Evolutionary conservation across 1,284 basidiomycete species (phyloP).

Genomic region (Apiotrichum brassicae): DNA sequence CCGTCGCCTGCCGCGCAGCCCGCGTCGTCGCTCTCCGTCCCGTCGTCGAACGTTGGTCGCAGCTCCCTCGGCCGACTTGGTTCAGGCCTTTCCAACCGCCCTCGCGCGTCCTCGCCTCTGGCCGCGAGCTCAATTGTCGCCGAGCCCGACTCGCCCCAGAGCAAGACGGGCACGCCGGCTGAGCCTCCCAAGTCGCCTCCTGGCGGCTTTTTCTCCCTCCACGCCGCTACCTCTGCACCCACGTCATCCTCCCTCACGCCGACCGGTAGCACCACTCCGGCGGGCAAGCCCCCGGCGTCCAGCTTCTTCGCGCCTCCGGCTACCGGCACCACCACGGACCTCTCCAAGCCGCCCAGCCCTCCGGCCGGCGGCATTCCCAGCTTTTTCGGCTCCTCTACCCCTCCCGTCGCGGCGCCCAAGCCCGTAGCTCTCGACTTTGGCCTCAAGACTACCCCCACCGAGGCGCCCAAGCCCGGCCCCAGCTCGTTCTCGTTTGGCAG

Average conservation of each 20-base stretch:
- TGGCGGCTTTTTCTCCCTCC: conserved; percentile 21
- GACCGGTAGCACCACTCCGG: conserved; percentile 20
- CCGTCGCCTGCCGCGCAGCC: conserved; percentile 8
- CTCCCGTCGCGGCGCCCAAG: conserved; percentile 15
- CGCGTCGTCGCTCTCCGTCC: conserved; percentile 12
- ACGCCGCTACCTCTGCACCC: conserved; percentile 7
- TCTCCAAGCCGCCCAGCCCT: conserved; percentile 23
- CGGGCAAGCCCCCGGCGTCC: conserved; percentile 21
- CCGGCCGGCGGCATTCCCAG: conserved; percentile 11
- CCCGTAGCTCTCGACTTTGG: conserved; percentile 27
- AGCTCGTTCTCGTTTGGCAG: conserved; percentile 22
- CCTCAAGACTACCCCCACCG: conserved; percentile 14
- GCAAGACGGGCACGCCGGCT: conserved; percentile 4
- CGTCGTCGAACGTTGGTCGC: conserved; percentile 19
- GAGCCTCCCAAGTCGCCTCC: conserved; percentile 10
- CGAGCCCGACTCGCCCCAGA: conserved; percentile 35
- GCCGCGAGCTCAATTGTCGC: conserved; percentile 34
- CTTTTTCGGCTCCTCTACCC: conserved; percentile 13
- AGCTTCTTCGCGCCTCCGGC: conserved; percentile 23
- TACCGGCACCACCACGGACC: conserved; percentile 15
- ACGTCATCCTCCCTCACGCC: conserved; percentile 21
- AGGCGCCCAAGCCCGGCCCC: conserved; percentile 12
- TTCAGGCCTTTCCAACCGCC: conserved; percentile 24
- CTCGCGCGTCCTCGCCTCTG: conserved; percentile 40
- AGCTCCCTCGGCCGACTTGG: conserved; percentile 18